These are phyloP conservation scores for Aspergillus pseudoviridinutans DNA, from an alignment of 2,329 filamentous ascomycete species.

Conservation along the genomic window DNA sequence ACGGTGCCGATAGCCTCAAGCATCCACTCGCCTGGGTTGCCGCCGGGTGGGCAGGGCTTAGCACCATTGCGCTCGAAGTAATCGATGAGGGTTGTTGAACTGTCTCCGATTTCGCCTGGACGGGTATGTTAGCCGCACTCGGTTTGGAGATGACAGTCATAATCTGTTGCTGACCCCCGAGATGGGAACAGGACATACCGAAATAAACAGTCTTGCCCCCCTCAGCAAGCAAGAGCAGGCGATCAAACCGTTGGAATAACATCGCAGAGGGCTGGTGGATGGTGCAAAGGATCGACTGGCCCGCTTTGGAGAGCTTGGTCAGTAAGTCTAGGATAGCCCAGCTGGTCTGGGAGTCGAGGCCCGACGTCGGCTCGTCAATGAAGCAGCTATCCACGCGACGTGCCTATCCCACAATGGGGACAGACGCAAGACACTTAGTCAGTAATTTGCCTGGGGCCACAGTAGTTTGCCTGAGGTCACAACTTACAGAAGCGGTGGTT, in stretches of 20 bases:
- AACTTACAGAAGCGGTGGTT: constrained; percentile 66
- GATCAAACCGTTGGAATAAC: constrained; percentile 81
- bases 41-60: constrained; percentile 54
- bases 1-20: constrained; percentile 59
- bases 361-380: constrained; percentile 91
- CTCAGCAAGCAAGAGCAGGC: constrained; percentile 59
- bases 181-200: constrained; percentile 23
- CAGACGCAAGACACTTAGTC: no score
- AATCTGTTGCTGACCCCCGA: no score
- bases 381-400: constrained; percentile 47
- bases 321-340: constrained; percentile 88
- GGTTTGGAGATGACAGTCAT: no score
- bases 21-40: constrained; percentile 76
- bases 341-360: constrained; percentile 87
- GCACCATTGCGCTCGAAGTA: constrained; percentile 66
- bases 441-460: no score
- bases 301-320: constrained; percentile 82
- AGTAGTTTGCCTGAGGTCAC: no score
- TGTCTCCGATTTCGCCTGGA: constrained; percentile 56
- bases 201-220: constrained; percentile 68
- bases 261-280: constrained; percentile 97
- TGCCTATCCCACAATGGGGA: no score
- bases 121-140: no score
- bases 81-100: constrained; percentile 53
- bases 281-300: constrained; percentile 89